Evolutionary conservation across 2,329 filamentous ascomycete genomes (phyloP).

Genomic region (Didymella exigua): DNA sequence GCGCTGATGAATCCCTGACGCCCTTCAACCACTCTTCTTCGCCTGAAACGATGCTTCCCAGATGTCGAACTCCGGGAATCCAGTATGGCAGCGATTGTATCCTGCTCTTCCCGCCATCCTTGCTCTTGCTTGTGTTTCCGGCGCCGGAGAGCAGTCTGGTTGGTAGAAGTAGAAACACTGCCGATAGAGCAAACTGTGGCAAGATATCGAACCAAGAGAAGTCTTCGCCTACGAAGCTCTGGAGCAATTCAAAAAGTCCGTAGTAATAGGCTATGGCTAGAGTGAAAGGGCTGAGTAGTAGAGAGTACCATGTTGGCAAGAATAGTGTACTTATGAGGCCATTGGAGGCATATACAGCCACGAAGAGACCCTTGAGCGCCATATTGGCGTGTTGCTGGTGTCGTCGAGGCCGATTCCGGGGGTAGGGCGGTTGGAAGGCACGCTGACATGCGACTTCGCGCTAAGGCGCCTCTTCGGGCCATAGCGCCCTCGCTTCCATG

Average conservation of each 20-base stretch:
- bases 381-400: slow-evolving; percentile 24
- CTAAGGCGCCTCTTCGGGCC: slow-evolving; percentile 12
- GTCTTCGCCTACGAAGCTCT: slow-evolving; percentile 28
- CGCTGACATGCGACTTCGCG: slow-evolving; percentile 9
- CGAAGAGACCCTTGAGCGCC: slow-evolving; percentile 42
- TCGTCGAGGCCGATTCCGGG: slow-evolving; percentile 3
- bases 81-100: slow-evolving; percentile 63
- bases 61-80: slow-evolving; percentile 64
- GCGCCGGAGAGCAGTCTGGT: slow-evolving; percentile 40
- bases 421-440: slow-evolving; percentile 5
- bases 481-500: slow-evolving; percentile 16
- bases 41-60: slow-evolving; percentile 55
- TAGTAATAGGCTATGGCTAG: slow-evolving; percentile 31
- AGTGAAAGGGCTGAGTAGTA: slow-evolving; percentile 40
- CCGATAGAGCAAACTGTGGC: slow-evolving; percentile 35
- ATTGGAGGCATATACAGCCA: slow-evolving; percentile 43
- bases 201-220: slow-evolving; percentile 39
- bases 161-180: slow-evolving; percentile 36
- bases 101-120: slow-evolving; percentile 43
- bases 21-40: slow-evolving; percentile 53
- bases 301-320: slow-evolving; percentile 41
- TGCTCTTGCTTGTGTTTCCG: slow-evolving; percentile 16
- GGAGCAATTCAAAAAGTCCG: slow-evolving; percentile 26
- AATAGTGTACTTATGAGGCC: slow-evolving; percentile 41
- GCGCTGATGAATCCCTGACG: slow-evolving; percentile 48